phyloP scores from a whole-genome alignment of 1,284 basidiomycete genomes.

The Malassezia yamatoensis region DNA sequence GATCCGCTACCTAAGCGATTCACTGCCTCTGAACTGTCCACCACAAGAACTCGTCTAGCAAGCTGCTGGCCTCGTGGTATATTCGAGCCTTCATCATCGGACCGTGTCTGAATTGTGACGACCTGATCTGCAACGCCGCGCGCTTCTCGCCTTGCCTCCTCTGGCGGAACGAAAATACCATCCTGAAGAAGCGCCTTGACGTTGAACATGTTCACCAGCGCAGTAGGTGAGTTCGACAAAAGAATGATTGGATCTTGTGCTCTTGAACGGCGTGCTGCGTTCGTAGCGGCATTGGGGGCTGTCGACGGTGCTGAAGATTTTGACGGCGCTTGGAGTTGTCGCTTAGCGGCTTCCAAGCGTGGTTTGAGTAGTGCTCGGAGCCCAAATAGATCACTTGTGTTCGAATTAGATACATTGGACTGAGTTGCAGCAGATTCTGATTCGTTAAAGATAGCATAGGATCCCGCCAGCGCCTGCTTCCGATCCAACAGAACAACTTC shows the following conservation, averaged over 20 bases:
- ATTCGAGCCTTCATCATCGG: slow-evolving; percentile 12
- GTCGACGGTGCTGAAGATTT: slow-evolving; percentile 16
- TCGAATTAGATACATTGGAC: neutral
- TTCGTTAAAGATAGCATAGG: neutral
- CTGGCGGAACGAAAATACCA: slow-evolving; percentile 57
- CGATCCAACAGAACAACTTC: slow-evolving; percentile 35
- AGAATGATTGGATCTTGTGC: slow-evolving; percentile 72
- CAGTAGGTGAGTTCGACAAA: slow-evolving; percentile 87
- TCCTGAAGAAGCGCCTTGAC: slow-evolving; percentile 87
- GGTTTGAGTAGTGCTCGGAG: slow-evolving; percentile 24
- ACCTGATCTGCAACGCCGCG: slow-evolving; percentile 32
- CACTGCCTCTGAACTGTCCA: slow-evolving; percentile 84
- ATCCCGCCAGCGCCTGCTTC: slow-evolving; percentile 31
- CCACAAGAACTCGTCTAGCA: slow-evolving; percentile 60
- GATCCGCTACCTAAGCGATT: slow-evolving; percentile 63
- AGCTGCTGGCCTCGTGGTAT: neutral
- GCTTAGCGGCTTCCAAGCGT: slow-evolving; percentile 31
- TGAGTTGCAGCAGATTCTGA: neutral
- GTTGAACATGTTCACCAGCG: slow-evolving; percentile 94
- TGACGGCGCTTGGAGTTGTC: slow-evolving; percentile 17
- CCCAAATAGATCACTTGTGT: slow-evolving; percentile 19
- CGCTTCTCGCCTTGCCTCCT: slow-evolving; percentile 35
- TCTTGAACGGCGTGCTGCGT: slow-evolving; percentile 27
- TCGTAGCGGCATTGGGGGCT: slow-evolving; percentile 3
- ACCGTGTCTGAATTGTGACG: slow-evolving; percentile 33